Percentiles rank a stretch among this genome's conserved stretches.
These are phyloP conservation scores for Passiflora organensis DNA, from an alignment of 345 rosid genomes.

Conservation along the genomic window DNA sequence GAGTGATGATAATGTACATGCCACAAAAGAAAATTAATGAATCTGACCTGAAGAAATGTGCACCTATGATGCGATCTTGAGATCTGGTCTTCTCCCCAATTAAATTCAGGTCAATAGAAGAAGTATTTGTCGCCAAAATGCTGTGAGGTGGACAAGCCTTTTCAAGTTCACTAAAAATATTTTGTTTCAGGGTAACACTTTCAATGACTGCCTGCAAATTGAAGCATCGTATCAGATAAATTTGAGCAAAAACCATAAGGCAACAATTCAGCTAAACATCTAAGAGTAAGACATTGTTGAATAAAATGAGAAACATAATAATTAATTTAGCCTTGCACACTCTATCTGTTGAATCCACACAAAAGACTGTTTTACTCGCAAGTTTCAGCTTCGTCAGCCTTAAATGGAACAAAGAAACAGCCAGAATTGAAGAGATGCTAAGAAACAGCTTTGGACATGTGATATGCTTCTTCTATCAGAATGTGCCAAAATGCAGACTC, in stretches of 20 bases:
- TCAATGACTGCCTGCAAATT: constrained; percentile 86
- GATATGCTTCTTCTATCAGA: too few relatives aligned
- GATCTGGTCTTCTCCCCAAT: constrained; percentile 75
- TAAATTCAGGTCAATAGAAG: constrained; percentile 69
- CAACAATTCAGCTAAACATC: constrained; percentile 2
- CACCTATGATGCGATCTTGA: constrained; percentile 83
- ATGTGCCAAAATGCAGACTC: too few relatives aligned
- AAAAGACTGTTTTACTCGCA: too few relatives aligned
- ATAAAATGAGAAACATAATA: background rate
- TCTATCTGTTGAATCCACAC: too few relatives aligned
- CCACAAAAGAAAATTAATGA: background rate
- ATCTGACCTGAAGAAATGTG: constrained; percentile 88
- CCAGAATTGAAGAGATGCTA: too few relatives aligned
- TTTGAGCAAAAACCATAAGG: background rate
- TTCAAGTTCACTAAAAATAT: constrained; percentile 78
- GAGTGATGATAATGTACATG: too few relatives aligned
- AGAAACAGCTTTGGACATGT: too few relatives aligned
- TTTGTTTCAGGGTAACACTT: constrained; percentile 76
- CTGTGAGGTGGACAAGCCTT: constrained; percentile 74
- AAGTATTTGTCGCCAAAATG: constrained; percentile 89
- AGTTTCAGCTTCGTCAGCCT: too few relatives aligned
- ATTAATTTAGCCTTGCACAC: too few relatives aligned
- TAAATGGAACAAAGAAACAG: too few relatives aligned
- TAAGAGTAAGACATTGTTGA: background rate
- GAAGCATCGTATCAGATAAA: constrained; percentile 8